Evolutionary conservation across 352 stramenopile genomes (phyloP).

Genomic region (Aphanomyces astaci): DNA sequence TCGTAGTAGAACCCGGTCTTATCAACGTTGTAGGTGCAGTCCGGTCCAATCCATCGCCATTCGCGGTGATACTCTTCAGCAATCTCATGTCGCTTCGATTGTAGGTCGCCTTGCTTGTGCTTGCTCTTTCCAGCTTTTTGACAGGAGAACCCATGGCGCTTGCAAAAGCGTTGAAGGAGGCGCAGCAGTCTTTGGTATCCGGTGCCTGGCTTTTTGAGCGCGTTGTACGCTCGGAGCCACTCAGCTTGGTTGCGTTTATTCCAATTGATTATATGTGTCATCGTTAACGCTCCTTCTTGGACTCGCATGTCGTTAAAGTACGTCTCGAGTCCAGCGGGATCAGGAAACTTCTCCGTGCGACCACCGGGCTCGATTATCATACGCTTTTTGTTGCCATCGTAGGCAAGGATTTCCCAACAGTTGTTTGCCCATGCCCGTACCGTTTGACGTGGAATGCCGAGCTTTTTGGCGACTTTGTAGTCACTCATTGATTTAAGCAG

Average conservation of each 20-base stretch:
- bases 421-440: neutral
- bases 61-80: neutral
- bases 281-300: neutral
- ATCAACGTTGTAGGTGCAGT: conserved; percentile 22
- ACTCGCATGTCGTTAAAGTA: neutral
- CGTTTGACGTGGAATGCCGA: neutral
- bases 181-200: no score
- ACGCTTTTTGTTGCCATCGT: neutral
- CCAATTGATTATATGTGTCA: neutral
- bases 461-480: neutral
- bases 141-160: no score
- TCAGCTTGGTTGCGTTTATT: no score
- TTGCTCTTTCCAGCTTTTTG: no score
- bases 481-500: neutral
- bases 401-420: neutral
- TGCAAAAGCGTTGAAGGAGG: no score
- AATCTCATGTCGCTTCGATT: no score
- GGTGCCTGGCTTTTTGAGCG: no score
- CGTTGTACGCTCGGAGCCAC: no score
- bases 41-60: conserved; percentile 23
- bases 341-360: neutral
- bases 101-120: no score
- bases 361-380: neutral
- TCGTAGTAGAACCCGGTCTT: no score
- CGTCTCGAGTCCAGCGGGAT: neutral